Percentiles rank a stretch among this genome's conserved stretches.
These are phyloP conservation scores for Sphaceloma murrayae DNA, from an alignment of 2,329 filamentous ascomycete species.

Conservation along the genomic window DNA sequence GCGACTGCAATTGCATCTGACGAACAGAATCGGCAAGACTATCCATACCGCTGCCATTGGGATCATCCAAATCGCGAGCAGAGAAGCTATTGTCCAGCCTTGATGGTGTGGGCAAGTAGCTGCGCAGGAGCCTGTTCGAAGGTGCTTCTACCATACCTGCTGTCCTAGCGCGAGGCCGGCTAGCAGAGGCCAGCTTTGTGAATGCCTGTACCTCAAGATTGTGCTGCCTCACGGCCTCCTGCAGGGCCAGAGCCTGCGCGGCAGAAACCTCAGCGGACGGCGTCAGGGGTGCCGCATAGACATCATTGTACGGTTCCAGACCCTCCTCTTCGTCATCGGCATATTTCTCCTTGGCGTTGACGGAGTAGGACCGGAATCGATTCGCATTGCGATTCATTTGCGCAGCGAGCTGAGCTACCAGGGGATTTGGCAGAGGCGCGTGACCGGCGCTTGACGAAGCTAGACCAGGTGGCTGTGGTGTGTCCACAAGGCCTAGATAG, in stretches of 20 bases:
- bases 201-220: conserved; percentile 91
- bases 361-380: conserved; percentile 91
- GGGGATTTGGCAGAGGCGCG: conserved; percentile 26
- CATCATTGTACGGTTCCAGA: conserved; percentile 40
- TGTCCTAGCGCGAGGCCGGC: conserved; percentile 77
- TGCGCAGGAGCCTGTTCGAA: conserved; percentile 52
- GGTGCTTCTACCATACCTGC: conserved; percentile 82
- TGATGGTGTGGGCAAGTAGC: conserved; percentile 66
- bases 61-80: conserved; percentile 62
- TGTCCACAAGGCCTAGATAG: conserved; percentile 90
- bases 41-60: conserved; percentile 69
- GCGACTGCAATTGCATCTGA: conserved; percentile 64
- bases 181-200: conserved; percentile 71
- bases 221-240: conserved; percentile 74
- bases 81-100: conserved; percentile 68
- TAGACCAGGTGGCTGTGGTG: conserved; percentile 57
- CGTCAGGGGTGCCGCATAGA: conserved; percentile 51
- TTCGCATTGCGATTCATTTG: conserved; percentile 70
- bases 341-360: conserved; percentile 97
- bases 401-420: conserved; percentile 65
- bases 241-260: conserved; percentile 48
- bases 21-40: conserved; percentile 75
- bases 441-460: conserved; percentile 14
- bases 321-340: conserved; percentile 79
- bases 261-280: conserved; percentile 50